Base-by-base conservation (phyloP, 352 stramenopile genomes). In the Phytophthora capsici region DNA sequence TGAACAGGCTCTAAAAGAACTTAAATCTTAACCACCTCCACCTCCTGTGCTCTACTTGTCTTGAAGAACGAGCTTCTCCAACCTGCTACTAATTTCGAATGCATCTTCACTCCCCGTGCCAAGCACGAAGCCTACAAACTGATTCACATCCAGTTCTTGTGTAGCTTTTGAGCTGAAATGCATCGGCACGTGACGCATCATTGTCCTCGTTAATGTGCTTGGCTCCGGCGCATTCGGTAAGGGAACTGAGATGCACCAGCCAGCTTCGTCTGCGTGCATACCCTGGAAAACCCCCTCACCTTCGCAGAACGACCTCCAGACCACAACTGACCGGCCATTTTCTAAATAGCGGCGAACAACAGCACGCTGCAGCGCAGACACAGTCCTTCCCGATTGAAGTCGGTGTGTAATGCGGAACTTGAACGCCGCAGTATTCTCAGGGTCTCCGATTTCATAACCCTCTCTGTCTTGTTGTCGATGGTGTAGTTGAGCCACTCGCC, bases 251-350 rank as follows among this genome's bases (percentile, higher is more conserved):
- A 66, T 22, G 20, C 47, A 61, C 56, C 55, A 66, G 0, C 63
- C 63, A 13, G 19, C 25, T 37, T 71, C 63, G 43, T 71, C 63
- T 4, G 63, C 47, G 14, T 71, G 63, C 63, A 71, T 71, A 5
- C 60, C 60, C 3, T 28, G 23, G 34, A 63, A 69, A 17, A 69
- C 47, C 2, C 60, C 60, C 22, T 69, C 60, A 2, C 60, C 60
- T 48, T 69, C 60, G 6, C 34, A 41, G 22, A 69, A 57, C 19
- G 52, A 63, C 22, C 60, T 17, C 60, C 60, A 69, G 19, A 63
- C 45, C 8, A 57, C 19, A 5, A 57, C 38, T 14, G 37, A 57
- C 6, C 52, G 60, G 26, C 40, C 50, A 4, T 51, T 28, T 45
- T 22, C 7, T 16, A 48, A n/a, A 20, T 57, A 69, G 2, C 52